These are phyloP conservation scores for Hyphodiscus hymeniophilus DNA, from an alignment of 495 filamentous ascomycete genomes.

Conservation along the genomic window DNA sequence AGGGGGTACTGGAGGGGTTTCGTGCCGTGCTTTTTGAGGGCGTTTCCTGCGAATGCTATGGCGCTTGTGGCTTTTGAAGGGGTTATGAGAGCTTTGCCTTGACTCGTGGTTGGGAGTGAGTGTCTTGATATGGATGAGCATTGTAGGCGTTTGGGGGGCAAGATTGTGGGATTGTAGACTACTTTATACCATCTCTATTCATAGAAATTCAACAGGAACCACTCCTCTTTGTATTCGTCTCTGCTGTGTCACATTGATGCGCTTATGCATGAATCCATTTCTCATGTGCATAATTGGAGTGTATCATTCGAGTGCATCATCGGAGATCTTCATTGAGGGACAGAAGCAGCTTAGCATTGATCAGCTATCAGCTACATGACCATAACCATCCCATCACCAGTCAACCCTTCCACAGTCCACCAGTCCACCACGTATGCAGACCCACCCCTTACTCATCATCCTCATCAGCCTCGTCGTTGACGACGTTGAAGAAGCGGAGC, in stretches of 20 bases:
- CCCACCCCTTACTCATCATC: constrained; percentile 74
- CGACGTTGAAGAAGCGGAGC: constrained; percentile 99
- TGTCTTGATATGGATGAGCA: not conserved
- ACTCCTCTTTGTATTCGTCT: too few species aligned
- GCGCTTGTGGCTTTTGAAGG: constrained; percentile 89
- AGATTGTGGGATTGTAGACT: too few species aligned
- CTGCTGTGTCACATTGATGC: too few species aligned
- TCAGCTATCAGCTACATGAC: constrained; percentile 6
- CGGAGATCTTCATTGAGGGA: not conserved
- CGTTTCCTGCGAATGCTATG: constrained; percentile 95
- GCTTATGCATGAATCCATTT: too few species aligned
- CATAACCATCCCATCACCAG: constrained; percentile 5
- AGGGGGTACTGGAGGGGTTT: constrained; percentile 92
- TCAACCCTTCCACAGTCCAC: too few species aligned
- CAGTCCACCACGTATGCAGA: not conserved
- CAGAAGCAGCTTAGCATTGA: constrained; percentile 9
- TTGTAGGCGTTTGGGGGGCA: not conserved
- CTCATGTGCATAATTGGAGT: too few species aligned
- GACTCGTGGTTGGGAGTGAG: not conserved
- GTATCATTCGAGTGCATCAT: too few species aligned
- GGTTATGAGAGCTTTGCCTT: constrained; percentile 73
- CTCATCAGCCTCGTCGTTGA: constrained; percentile 92
- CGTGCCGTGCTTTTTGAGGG: constrained; percentile 82
- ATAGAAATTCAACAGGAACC: too few species aligned
- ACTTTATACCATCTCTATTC: too few species aligned